Evolutionary conservation across 169 alveolate species (phyloP).

Genomic region (Eimeria sp.): DNA sequence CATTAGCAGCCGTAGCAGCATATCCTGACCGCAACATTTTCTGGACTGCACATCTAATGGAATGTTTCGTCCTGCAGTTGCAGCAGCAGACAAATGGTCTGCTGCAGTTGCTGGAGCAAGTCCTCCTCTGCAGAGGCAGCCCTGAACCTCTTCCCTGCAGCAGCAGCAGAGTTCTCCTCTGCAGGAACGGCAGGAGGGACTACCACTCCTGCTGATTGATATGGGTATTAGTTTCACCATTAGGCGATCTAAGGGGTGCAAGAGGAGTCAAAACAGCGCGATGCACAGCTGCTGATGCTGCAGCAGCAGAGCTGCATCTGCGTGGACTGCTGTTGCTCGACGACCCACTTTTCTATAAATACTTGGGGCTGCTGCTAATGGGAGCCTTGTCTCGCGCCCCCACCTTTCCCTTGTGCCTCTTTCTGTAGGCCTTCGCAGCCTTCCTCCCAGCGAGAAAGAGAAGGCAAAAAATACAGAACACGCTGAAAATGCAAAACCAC

Average conservation of each 20-base stretch:
- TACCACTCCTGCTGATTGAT: not conserved
- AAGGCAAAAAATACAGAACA: constrained; percentile 17
- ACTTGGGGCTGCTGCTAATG: constrained; percentile 32
- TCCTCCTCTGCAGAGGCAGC: not conserved
- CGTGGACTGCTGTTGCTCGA: constrained; percentile 4
- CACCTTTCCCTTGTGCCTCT: not conserved
- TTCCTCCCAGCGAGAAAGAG: constrained; percentile 14
- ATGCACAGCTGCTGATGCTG: constrained; percentile 19
- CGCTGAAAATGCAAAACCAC: constrained; percentile 22
- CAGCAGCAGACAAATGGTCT: not conserved
- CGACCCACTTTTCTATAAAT: not conserved
- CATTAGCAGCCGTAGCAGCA: not conserved
- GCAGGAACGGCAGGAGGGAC: not conserved
- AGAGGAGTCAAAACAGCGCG: not conserved
- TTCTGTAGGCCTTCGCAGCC: constrained; percentile 55
- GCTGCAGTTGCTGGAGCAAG: not conserved
- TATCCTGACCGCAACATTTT: not conserved
- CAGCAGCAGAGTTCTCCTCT: not conserved
- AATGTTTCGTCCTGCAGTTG: not conserved
- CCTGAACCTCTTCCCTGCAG: not conserved
- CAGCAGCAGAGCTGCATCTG: not conserved
- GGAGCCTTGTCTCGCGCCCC: constrained; percentile 21
- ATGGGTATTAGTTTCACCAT: not conserved
- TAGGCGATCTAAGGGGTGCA: not conserved
- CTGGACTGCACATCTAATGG: not conserved